A percentile compares a stretch with the other conserved stretches of the same genome.
Conservation (phyloP, 805 yeast species). For the Tetrapisispora pingtungensis region DNA sequence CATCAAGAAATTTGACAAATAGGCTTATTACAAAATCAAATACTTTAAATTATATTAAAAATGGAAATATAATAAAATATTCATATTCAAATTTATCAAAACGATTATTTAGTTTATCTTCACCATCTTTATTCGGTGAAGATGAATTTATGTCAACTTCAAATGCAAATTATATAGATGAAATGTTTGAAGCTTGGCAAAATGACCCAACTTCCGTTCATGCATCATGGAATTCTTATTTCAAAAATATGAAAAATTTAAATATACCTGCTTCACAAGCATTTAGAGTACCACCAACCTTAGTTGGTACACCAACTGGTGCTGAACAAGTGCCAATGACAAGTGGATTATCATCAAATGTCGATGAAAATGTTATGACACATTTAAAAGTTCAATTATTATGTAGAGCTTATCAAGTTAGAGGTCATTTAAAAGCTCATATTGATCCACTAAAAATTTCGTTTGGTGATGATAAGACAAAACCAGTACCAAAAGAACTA, state of each 20-base stretch:
- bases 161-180: conserved; percentile 89
- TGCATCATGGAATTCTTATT: conserved; percentile 94
- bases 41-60: not conserved
- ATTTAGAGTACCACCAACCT: conserved; percentile 83
- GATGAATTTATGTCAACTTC: conserved; percentile 78
- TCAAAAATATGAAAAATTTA: conserved; percentile 74
- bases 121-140: conserved; percentile 15
- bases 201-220: conserved; percentile 87
- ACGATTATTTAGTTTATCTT: conserved; percentile 1
- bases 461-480: conserved; percentile 54
- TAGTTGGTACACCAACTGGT: conserved; percentile 72
- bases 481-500: conserved; percentile 68
- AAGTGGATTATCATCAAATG: conserved; percentile 28
- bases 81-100: not conserved
- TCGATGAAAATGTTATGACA: conserved; percentile 59
- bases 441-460: conserved; percentile 92
- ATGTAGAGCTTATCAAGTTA: conserved; percentile 96
- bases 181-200: conserved; percentile 94
- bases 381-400: conserved; percentile 93
- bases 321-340: conserved; percentile 48
- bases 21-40: conserved; percentile 1
- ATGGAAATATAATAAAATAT: not conserved
- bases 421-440: conserved; percentile 94
- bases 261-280: conserved; percentile 65
- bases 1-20: conserved; percentile 2